Evolutionary conservation across 2,329 filamentous ascomycete genomes (phyloP).

Genomic region (Trichophyton schoenleinii): DNA sequence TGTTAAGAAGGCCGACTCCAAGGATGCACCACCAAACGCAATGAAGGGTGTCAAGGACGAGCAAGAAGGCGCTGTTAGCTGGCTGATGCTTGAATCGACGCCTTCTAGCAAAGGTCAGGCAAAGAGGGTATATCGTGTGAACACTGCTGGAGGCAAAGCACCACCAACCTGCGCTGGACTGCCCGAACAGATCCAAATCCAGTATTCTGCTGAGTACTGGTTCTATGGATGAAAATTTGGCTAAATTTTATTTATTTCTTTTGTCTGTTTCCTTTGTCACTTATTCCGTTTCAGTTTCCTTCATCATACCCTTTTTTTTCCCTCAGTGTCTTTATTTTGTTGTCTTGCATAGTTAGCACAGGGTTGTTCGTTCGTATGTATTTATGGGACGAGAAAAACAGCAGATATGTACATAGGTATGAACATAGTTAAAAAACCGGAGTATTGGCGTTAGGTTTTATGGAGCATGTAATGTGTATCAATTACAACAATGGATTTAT

Average conservation of each 20-base stretch:
- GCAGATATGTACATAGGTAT: background rate
- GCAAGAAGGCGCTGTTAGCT: slow-evolving; percentile 60
- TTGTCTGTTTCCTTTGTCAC: background rate
- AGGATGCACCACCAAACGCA: slow-evolving; percentile 51
- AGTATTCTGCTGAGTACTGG: slow-evolving; percentile 76
- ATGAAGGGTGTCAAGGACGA: slow-evolving; percentile 43
- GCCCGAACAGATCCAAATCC: slow-evolving; percentile 52
- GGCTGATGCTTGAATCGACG: slow-evolving; percentile 56
- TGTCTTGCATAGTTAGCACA: background rate
- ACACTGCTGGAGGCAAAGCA: slow-evolving; percentile 68
- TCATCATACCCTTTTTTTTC: background rate
- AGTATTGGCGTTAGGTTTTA: background rate
- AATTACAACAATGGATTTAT: background rate
- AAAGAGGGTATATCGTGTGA: slow-evolving; percentile 67
- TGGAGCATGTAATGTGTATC: background rate
- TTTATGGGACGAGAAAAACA: background rate
- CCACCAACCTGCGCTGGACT: slow-evolving; percentile 60
- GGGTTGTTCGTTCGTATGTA: background rate
- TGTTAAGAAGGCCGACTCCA: slow-evolving; percentile 49
- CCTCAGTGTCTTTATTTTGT: background rate
- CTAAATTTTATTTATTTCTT: background rate
- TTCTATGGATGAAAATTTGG: slow-evolving; percentile 30
- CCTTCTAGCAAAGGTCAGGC: slow-evolving; percentile 49
- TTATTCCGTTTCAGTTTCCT: background rate
- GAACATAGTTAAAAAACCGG: background rate